Evolutionary conservation across 2,329 filamentous ascomycete species (phyloP).

Genomic region (Didymella sp.): DNA sequence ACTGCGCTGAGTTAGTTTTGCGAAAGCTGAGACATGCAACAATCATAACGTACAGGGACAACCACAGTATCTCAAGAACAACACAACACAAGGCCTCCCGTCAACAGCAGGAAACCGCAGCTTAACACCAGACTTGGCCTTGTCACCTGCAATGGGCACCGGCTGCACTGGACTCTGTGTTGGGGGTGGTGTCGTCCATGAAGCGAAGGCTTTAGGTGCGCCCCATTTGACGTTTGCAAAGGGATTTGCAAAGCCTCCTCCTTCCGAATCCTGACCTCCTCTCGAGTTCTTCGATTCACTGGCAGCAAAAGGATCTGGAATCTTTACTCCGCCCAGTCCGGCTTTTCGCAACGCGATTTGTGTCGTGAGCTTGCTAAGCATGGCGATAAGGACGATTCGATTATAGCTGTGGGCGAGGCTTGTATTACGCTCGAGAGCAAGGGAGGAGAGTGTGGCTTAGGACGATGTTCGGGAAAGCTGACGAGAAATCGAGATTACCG

Average conservation of each 20-base stretch:
- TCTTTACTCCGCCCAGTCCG: slow-evolving; percentile 60
- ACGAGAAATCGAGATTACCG: background rate
- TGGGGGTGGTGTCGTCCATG: slow-evolving; percentile 44
- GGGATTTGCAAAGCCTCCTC: slow-evolving; percentile 39
- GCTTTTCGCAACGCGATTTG: slow-evolving; percentile 66
- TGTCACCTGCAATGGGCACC: slow-evolving; percentile 36
- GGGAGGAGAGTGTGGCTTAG: background rate
- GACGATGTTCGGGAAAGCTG: slow-evolving; percentile 1
- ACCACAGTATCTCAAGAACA: slow-evolving; percentile 46
- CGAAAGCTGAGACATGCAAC: background rate
- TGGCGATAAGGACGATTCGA: slow-evolving; percentile 34
- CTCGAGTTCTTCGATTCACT: slow-evolving; percentile 39
- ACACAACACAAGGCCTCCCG: slow-evolving; percentile 38
- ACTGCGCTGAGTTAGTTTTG: slow-evolving; percentile 27
- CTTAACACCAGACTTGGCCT: slow-evolving; percentile 39
- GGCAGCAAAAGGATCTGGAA: slow-evolving; percentile 44
- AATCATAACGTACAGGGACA: slow-evolving; percentile 40
- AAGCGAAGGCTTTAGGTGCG: slow-evolving; percentile 41
- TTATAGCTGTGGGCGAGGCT: background rate
- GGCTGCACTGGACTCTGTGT: slow-evolving; percentile 37
- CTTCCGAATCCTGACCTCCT: slow-evolving; percentile 27
- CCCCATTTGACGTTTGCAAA: slow-evolving; percentile 49
- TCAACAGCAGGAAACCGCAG: slow-evolving; percentile 42
- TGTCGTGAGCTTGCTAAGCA: slow-evolving; percentile 64
- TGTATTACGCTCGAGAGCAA: slow-evolving; percentile 2